Percentiles rank a stretch among this genome's conserved stretches.
phyloP scores from a whole-genome alignment of 2,329 filamentous ascomycete species.

The Fusarium sp. region DNA sequence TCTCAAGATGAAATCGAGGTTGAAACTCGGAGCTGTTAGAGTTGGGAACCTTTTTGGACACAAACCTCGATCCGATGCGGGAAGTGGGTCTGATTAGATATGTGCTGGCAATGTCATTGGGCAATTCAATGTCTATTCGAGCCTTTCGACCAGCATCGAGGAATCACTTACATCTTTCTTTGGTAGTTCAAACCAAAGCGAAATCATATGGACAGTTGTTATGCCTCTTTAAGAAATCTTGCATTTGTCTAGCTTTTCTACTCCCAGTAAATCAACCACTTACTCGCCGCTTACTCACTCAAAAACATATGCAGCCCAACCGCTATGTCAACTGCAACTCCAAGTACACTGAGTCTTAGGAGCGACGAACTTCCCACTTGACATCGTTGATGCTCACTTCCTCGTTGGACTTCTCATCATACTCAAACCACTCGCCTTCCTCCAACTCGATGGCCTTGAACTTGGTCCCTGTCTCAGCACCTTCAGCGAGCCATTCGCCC shows the following conservation, averaged over 20 bases:
- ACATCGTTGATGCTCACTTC: slow-evolving; percentile 94
- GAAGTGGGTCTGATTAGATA: slow-evolving; percentile 24
- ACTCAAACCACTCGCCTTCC: slow-evolving; percentile 98
- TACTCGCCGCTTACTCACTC: background rate
- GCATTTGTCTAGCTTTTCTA: background rate
- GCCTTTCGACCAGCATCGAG: background rate
- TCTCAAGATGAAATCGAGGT: background rate
- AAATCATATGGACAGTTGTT: background rate
- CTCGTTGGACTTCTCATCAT: slow-evolving; percentile 91
- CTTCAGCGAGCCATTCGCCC: slow-evolving; percentile 92
- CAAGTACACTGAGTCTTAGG: slow-evolving; percentile 57
- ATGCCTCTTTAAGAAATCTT: background rate
- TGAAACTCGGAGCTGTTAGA: slow-evolving; percentile 9
- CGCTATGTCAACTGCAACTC: background rate
- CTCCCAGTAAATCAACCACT: background rate
- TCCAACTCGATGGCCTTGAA: slow-evolving; percentile 85
- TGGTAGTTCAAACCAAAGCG: background rate
- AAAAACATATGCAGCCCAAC: slow-evolving; percentile 1
- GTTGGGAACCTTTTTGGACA: slow-evolving; percentile 32
- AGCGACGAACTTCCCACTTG: slow-evolving; percentile 85
- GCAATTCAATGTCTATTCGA: background rate
- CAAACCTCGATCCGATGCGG: background rate
- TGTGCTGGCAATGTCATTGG: slow-evolving; percentile 12
- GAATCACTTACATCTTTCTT: slow-evolving; percentile 3
- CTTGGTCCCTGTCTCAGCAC: slow-evolving; percentile 81